A percentile compares a stretch with the other conserved stretches of the same genome.
Conservation (phyloP, 2,329 filamentous ascomycete species). For the Colletotrichum cuscutae region DNA sequence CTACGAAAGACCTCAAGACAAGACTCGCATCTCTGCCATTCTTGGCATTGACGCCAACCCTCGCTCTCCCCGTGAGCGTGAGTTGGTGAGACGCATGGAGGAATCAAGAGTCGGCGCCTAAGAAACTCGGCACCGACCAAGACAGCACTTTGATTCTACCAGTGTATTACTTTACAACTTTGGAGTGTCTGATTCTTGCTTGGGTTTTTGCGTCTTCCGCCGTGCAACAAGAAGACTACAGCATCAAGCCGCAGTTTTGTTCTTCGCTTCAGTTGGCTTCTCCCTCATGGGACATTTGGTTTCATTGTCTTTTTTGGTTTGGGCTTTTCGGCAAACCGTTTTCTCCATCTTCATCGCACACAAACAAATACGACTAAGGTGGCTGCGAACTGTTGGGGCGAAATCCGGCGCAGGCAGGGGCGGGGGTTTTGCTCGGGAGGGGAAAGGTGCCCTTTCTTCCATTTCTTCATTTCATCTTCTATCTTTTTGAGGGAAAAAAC, state of each 20-base stretch:
- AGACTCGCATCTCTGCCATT: slow-evolving; percentile 72
- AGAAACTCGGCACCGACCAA: slow-evolving; percentile 36
- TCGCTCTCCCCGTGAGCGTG: slow-evolving; percentile 65
- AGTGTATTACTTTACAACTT: slow-evolving; percentile 34
- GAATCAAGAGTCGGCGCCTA: slow-evolving; percentile 54
- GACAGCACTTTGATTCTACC: slow-evolving; percentile 38
- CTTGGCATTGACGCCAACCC: slow-evolving; percentile 69
- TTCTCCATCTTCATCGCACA: slow-evolving; percentile 17
- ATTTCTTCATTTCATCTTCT: not conserved
- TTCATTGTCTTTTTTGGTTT: not conserved
- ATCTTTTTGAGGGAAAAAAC: not conserved
- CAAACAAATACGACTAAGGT: slow-evolving; percentile 25
- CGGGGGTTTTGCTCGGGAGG: not conserved
- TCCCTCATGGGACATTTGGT: not conserved
- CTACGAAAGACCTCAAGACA: slow-evolving; percentile 57
- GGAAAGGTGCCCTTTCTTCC: not conserved
- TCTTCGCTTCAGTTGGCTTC: slow-evolving; percentile 18
- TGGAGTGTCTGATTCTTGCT: slow-evolving; percentile 25
- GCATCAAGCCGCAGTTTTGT: slow-evolving; percentile 27
- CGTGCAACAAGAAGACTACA: slow-evolving; percentile 18
- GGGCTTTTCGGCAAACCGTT: not conserved
- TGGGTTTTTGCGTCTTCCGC: slow-evolving; percentile 8
- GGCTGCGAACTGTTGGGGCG: slow-evolving; percentile 8
- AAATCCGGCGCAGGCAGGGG: slow-evolving; percentile 23
- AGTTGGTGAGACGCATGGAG: slow-evolving; percentile 66